phyloP scores from a whole-genome alignment of 805 yeast species.

The Starmerella bombicola region DNA sequence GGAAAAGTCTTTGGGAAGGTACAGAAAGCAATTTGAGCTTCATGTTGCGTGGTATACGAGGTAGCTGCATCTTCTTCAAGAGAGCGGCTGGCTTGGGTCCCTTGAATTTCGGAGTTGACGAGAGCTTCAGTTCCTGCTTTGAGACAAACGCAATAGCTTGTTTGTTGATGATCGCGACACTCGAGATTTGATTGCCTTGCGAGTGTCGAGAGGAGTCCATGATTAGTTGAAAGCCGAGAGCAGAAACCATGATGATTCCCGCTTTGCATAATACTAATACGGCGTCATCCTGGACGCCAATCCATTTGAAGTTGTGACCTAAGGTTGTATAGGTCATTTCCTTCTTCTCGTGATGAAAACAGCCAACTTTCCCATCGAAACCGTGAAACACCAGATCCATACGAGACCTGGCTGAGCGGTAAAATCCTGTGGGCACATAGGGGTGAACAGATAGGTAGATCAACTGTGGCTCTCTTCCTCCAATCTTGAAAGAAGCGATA shows the following conservation, averaged over 20 bases:
- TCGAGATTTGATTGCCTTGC: neutral
- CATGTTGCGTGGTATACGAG: neutral
- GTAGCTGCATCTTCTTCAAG: neutral
- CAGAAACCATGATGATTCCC: neutral
- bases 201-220: neutral
- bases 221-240: neutral
- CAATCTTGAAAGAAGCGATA: no score
- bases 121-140: neutral
- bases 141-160: neutral
- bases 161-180: neutral
- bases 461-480: no score
- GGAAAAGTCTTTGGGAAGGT: constrained; percentile 1
- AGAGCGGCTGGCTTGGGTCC: neutral
- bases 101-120: neutral
- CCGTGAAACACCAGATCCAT: neutral
- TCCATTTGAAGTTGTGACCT: neutral
- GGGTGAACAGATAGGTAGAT: neutral
- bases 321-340: neutral
- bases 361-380: neutral
- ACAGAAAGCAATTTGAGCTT: constrained; percentile 3
- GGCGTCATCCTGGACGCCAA: neutral
- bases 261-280: neutral
- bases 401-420: neutral
- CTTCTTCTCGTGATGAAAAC: neutral
- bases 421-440: neutral